These are phyloP conservation scores for Allium cepa DNA, from an alignment of 106 monocot species.

Conservation along the genomic window DNA sequence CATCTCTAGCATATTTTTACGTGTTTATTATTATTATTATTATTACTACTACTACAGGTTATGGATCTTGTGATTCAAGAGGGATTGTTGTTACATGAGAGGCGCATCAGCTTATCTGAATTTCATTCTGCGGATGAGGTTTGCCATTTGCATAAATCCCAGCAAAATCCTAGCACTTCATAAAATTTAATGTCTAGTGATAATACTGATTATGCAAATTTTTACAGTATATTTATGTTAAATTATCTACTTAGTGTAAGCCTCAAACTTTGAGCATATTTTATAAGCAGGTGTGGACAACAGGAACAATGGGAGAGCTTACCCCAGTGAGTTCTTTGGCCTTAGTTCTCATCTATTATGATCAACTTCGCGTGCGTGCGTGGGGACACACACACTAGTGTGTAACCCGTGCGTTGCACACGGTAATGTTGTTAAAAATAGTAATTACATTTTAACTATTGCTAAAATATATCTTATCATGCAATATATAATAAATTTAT, in stretches of 20 bases:
- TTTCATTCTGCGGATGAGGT: conserved; percentile 99
- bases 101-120: conserved; percentile 89
- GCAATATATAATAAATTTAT: too few relatives aligned
- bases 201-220: not conserved
- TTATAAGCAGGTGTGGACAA: conserved; percentile 86
- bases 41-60: conserved; percentile 37
- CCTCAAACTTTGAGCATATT: not conserved
- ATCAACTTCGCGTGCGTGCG: not conserved
- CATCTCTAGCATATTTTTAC: not conserved
- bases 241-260: not conserved
- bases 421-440: too few relatives aligned
- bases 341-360: not conserved
- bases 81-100: conserved; percentile 61
- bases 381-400: too few relatives aligned
- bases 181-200: not conserved
- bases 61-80: conserved; percentile 91
- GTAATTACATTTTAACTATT: too few relatives aligned
- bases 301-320: conserved; percentile 99
- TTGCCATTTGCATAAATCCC: not conserved
- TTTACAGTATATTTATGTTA: not conserved
- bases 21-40: not conserved
- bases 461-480: too few relatives aligned
- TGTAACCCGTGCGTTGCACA: too few relatives aligned
- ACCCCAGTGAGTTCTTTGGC: conserved; percentile 53
- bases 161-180: too few relatives aligned